Conservation (phyloP, 2,329 filamentous ascomycete species). For the Elsinoe fawcettii region DNA sequence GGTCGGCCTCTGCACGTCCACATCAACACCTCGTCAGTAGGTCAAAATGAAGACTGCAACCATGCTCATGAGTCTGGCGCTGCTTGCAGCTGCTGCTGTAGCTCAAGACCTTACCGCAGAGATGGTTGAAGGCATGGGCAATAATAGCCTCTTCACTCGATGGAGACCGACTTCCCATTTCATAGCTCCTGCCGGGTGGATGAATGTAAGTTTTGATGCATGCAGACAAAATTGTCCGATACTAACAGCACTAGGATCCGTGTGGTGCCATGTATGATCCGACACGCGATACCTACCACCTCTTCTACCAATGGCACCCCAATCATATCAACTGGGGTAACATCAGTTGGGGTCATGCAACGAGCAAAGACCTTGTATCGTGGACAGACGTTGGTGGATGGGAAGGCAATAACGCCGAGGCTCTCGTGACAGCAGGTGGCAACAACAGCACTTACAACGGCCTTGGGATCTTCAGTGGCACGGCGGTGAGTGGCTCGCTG, state of each 20-base stretch:
- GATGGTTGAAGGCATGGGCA: slow-evolving; percentile 31
- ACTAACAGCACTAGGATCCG: slow-evolving; percentile 33
- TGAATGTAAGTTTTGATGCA: slow-evolving; percentile 30
- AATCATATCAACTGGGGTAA: slow-evolving; percentile 43
- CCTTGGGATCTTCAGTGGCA: slow-evolving; percentile 48
- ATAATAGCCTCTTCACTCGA: slow-evolving; percentile 43
- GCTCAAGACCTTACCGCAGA: slow-evolving; percentile 25
- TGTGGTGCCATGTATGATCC: slow-evolving; percentile 46
- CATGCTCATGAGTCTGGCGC: not conserved
- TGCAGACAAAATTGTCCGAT: not conserved
- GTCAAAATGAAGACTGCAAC: not conserved
- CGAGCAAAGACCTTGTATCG: slow-evolving; percentile 42
- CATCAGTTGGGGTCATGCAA: slow-evolving; percentile 46
- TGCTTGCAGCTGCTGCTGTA: not conserved
- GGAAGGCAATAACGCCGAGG: slow-evolving; percentile 35
- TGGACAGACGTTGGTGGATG: slow-evolving; percentile 41
- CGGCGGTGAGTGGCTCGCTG: slow-evolving; percentile 23
- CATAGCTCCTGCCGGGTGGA: slow-evolving; percentile 42
- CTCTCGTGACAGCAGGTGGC: slow-evolving; percentile 30
- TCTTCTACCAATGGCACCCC: slow-evolving; percentile 48
- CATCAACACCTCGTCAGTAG: not conserved
- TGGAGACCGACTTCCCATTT: slow-evolving; percentile 43
- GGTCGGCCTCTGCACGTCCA: not conserved
- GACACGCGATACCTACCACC: slow-evolving; percentile 41
- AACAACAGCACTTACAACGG: slow-evolving; percentile 41